phyloP scores from a whole-genome alignment of 768 basidiomycete species.

The Chalciporus chontae region DNA sequence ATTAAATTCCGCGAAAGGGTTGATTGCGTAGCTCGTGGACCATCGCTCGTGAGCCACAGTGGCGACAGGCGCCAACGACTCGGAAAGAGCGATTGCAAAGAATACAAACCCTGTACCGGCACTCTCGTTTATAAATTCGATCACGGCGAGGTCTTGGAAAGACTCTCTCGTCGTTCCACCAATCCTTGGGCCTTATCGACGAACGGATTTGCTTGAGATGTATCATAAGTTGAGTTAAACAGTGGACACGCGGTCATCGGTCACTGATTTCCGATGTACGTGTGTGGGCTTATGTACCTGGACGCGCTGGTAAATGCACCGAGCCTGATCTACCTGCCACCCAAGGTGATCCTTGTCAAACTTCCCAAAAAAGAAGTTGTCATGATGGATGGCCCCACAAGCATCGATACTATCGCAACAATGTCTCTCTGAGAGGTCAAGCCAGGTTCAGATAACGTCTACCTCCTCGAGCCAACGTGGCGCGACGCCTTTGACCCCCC shows the following conservation, averaged over 20 bases:
- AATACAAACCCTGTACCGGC: neutral
- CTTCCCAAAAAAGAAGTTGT: neutral
- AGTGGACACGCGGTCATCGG: neutral
- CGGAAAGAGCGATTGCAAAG: neutral
- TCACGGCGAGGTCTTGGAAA: too few species aligned
- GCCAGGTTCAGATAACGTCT: too few species aligned
- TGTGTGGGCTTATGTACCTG: constrained; percentile 6
- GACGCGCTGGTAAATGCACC: neutral
- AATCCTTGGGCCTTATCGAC: too few species aligned
- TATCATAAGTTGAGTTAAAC: too few species aligned
- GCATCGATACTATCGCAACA: neutral
- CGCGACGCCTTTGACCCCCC: neutral
- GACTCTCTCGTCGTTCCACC: too few species aligned
- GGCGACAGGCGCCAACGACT: constrained; percentile 7
- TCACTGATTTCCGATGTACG: neutral
- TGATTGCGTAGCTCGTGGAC: constrained; percentile 12
- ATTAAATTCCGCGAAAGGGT: constrained; percentile 11
- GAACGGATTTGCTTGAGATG: too few species aligned
- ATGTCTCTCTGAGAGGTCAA: too few species aligned
- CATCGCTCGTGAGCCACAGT: neutral
- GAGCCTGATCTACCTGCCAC: constrained; percentile 13
- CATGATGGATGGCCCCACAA: too few species aligned
- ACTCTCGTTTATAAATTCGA: too few species aligned
- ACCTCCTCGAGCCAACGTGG: too few species aligned
- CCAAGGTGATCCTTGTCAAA: constrained; percentile 1